These are phyloP conservation scores for Triglochin maritima DNA, from an alignment of 106 monocot genomes.

Conservation along the genomic window DNA sequence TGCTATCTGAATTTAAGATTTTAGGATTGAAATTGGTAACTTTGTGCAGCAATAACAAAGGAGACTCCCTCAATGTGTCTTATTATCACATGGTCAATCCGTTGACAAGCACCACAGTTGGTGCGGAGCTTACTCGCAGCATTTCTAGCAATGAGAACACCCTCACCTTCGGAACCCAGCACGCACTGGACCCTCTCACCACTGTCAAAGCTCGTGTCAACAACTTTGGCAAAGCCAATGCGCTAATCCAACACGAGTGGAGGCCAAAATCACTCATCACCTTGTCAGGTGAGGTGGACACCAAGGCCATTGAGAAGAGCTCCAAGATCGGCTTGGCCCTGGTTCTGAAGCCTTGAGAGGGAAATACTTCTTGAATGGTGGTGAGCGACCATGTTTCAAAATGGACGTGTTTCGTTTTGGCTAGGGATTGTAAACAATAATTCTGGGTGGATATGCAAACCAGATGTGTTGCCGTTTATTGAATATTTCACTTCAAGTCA, in stretches of 20 bases:
- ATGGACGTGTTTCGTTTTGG: neutral
- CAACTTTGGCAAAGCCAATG: constrained; percentile 76
- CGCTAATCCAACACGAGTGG: constrained; percentile 87
- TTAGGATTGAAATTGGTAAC: no score
- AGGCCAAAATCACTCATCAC: constrained; percentile 78
- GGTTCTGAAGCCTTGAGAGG: constrained; percentile 63
- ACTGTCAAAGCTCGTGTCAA: constrained; percentile 71
- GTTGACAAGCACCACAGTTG: constrained; percentile 58
- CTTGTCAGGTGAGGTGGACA: constrained; percentile 79
- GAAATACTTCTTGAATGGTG: neutral
- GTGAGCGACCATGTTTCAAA: no score
- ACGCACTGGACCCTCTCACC: constrained; percentile 62
- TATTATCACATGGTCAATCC: constrained; percentile 78
- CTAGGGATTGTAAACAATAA: constrained; percentile 6
- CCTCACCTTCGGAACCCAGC: constrained; percentile 79
- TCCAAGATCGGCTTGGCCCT: constrained; percentile 73
- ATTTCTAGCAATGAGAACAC: constrained; percentile 76
- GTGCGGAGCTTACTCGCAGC: constrained; percentile 67
- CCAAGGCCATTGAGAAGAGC: constrained; percentile 78
- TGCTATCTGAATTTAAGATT: no score
- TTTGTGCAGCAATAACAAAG: constrained; percentile 67
- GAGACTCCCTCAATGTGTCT: constrained; percentile 47
- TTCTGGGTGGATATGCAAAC: constrained; percentile 1
- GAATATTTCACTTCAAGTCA: no score
- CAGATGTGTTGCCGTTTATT: no score